Conservation (phyloP, 2,329 filamentous ascomycete species). For the Penicillium vulpinum region DNA sequence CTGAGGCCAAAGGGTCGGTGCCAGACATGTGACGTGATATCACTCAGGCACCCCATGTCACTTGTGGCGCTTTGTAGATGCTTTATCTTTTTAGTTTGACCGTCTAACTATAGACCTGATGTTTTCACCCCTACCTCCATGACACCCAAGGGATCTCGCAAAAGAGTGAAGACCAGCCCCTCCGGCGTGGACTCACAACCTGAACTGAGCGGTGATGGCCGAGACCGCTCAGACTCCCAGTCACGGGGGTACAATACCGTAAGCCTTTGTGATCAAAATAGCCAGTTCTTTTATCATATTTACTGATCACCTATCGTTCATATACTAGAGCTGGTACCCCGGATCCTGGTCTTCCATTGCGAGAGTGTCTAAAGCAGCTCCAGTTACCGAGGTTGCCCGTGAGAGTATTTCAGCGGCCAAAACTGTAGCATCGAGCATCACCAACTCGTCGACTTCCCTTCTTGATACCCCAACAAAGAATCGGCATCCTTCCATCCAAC, state of each 20-base stretch:
- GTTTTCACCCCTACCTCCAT: slow-evolving; percentile 34
- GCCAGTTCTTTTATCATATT: background rate
- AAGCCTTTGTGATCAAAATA: slow-evolving; percentile 20
- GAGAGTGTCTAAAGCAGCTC: slow-evolving; percentile 46
- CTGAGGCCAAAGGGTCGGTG: slow-evolving; percentile 31
- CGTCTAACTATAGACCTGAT: slow-evolving; percentile 31
- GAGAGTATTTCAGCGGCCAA: slow-evolving; percentile 51
- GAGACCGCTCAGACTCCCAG: slow-evolving; percentile 28
- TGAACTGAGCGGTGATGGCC: slow-evolving; percentile 26
- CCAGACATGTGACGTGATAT: slow-evolving; percentile 40
- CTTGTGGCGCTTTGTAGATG: slow-evolving; percentile 21
- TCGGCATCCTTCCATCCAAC: slow-evolving; percentile 42
- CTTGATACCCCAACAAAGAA: slow-evolving; percentile 27
- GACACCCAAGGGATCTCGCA: slow-evolving; percentile 45
- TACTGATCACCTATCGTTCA: slow-evolving; percentile 8
- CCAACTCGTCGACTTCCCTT: slow-evolving; percentile 33
- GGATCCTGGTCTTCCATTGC: slow-evolving; percentile 45
- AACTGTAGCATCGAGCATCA: slow-evolving; percentile 37
- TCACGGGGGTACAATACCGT: slow-evolving; percentile 31
- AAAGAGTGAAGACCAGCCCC: slow-evolving; percentile 45
- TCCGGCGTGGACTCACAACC: slow-evolving; percentile 32
- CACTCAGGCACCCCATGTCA: slow-evolving; percentile 18
- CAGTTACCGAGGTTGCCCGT: slow-evolving; percentile 51
- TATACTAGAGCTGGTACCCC: slow-evolving; percentile 47
- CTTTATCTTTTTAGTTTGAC: slow-evolving; percentile 8